Percentiles rank a stretch among this genome's conserved stretches.
Evolutionary conservation across 2,329 filamentous ascomycete species (phyloP).

Genomic region (Cladosporium sp.): DNA sequence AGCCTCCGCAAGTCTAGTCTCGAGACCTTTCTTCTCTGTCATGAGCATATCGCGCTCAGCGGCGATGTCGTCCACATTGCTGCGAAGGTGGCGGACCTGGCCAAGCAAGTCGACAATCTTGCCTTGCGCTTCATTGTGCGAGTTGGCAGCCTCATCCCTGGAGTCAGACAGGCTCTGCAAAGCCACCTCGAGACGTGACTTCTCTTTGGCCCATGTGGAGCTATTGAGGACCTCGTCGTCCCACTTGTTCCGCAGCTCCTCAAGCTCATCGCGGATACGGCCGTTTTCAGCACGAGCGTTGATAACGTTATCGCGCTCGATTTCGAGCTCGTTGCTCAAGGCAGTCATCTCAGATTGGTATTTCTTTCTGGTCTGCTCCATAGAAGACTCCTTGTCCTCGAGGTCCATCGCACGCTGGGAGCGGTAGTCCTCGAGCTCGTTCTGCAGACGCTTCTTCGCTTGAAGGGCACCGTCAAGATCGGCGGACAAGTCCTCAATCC

Average conservation of each 20-base stretch:
- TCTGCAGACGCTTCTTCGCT: slow-evolving; percentile 89
- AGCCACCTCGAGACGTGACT: slow-evolving; percentile 83
- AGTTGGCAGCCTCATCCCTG: slow-evolving; percentile 87
- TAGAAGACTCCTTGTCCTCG: slow-evolving; percentile 90
- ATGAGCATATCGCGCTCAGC: slow-evolving; percentile 79
- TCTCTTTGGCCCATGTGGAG: slow-evolving; percentile 98
- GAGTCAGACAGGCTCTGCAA: slow-evolving; percentile 83
- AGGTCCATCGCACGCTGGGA: slow-evolving; percentile 93
- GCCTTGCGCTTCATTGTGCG: slow-evolving; percentile 90
- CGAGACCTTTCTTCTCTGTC: slow-evolving; percentile 86
- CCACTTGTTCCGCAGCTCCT: slow-evolving; percentile 93
- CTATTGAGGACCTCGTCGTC: slow-evolving; percentile 97
- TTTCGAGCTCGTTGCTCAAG: slow-evolving; percentile 85
- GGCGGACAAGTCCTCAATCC: slow-evolving; percentile 83
- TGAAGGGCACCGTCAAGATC: slow-evolving; percentile 82
- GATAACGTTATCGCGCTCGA: slow-evolving; percentile 86
- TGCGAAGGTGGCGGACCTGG: slow-evolving; percentile 79
- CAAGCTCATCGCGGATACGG: slow-evolving; percentile 88
- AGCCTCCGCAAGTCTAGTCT: slow-evolving; percentile 79
- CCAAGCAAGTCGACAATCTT: slow-evolving; percentile 88
- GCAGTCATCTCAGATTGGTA: slow-evolving; percentile 91
- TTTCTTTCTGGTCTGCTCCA: slow-evolving; percentile 97
- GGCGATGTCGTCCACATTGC: slow-evolving; percentile 77
- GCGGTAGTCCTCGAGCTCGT: slow-evolving; percentile 95
- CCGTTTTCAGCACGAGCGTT: slow-evolving; percentile 79